These are phyloP conservation scores for Glutinoglossum americanum DNA, from an alignment of 495 filamentous ascomycete genomes.

Conservation along the genomic window DNA sequence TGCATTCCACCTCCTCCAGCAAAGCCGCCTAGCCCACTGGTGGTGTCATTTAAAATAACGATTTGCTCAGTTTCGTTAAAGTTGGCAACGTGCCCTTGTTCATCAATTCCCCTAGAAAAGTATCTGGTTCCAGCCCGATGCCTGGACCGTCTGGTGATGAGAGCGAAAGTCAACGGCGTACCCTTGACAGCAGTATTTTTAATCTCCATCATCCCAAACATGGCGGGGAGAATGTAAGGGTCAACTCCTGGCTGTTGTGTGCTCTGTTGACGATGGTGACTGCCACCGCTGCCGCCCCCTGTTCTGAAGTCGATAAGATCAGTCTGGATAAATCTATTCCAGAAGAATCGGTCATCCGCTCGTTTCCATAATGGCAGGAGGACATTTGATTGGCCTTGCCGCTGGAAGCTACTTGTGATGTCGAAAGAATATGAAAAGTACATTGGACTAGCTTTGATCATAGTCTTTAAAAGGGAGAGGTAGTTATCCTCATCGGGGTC, in stretches of 20 bases:
- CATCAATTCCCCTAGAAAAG: slow-evolving; percentile 82
- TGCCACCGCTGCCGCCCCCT: slow-evolving; percentile 13
- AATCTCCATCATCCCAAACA: slow-evolving; percentile 87
- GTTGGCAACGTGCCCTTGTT: slow-evolving; percentile 82
- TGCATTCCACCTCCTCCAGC: slow-evolving; percentile 53
- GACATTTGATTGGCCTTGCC: slow-evolving; percentile 52
- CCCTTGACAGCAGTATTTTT: slow-evolving; percentile 57
- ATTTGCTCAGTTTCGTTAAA: slow-evolving; percentile 97
- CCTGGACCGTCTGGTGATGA: slow-evolving; percentile 73
- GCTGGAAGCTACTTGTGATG: slow-evolving; percentile 84
- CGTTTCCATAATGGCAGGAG: slow-evolving; percentile 66
- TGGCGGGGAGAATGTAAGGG: slow-evolving; percentile 83
- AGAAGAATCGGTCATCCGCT: slow-evolving; percentile 95
- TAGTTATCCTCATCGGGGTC: slow-evolving; percentile 89
- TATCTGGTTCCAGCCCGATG: slow-evolving; percentile 80
- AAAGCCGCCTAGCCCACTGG: slow-evolving; percentile 56
- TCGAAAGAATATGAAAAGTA: slow-evolving; percentile 97
- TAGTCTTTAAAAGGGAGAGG: slow-evolving; percentile 50
- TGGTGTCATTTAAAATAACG: slow-evolving; percentile 62
- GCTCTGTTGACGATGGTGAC: slow-evolving; percentile 11
- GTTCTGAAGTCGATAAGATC: slow-evolving; percentile 74
- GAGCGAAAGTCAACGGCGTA: slow-evolving; percentile 59
- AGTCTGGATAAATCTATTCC: slow-evolving; percentile 81
- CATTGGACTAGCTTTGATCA: slow-evolving; percentile 70
- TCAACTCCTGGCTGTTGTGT: slow-evolving; percentile 50